phyloP scores from a whole-genome alignment of 768 basidiomycete genomes.

The Lepiota venenata region DNA sequence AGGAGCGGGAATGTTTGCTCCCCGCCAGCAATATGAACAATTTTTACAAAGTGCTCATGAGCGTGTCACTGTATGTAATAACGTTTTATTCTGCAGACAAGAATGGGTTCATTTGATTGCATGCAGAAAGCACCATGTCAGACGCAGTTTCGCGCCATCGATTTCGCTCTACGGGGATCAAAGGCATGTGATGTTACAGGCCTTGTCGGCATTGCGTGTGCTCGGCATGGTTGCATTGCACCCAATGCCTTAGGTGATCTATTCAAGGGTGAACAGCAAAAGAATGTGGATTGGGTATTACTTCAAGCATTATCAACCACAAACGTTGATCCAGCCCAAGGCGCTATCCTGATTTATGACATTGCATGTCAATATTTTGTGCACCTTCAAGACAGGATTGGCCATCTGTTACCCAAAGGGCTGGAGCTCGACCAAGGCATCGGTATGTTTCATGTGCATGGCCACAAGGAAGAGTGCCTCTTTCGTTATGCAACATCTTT shows the following conservation, averaged over 20 bases:
- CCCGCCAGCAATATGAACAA: neutral
- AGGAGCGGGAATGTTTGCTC: neutral
- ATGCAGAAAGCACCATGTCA: slow-evolving; percentile 16
- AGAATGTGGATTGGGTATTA: slow-evolving; percentile 18
- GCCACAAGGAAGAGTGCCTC: slow-evolving; percentile 16
- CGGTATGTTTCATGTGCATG: slow-evolving; percentile 9
- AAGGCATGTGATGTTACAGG: slow-evolving; percentile 1
- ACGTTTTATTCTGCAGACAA: no score
- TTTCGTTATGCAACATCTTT: slow-evolving; percentile 19
- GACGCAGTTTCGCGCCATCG: neutral
- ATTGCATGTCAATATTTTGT: no score
- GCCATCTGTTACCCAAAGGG: neutral
- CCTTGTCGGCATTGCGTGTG: neutral
- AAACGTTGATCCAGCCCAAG: slow-evolving; percentile 11
- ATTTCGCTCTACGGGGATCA: neutral
- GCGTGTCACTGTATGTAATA: neutral
- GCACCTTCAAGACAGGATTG: no score
- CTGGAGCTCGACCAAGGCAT: slow-evolving; percentile 17
- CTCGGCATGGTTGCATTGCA: slow-evolving; percentile 3
- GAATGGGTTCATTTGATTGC: no score
- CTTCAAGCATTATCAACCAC: slow-evolving; percentile 10
- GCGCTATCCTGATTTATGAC: slow-evolving; percentile 7
- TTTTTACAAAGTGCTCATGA: no score
- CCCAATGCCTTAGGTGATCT: slow-evolving; percentile 17
- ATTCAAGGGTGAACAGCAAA: slow-evolving; percentile 21